Conservation (phyloP, 148 eudicot species). For the Vaccinium macrocarpon region DNA sequence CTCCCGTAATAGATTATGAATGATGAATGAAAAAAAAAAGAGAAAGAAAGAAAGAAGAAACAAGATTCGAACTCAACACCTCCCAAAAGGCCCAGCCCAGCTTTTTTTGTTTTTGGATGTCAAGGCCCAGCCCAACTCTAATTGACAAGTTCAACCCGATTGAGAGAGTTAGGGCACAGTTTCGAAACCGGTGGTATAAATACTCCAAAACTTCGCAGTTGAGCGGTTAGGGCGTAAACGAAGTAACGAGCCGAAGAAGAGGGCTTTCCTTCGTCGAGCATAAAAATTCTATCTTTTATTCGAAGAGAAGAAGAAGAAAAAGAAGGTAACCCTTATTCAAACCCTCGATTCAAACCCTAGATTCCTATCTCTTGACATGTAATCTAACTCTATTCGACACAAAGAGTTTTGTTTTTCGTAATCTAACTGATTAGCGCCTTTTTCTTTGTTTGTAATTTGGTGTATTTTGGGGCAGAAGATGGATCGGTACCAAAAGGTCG, state of each 20-base stretch:
- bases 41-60: no score
- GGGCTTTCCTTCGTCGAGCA: conserved; percentile 43
- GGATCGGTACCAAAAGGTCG: conserved; percentile 97
- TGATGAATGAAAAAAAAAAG: no score
- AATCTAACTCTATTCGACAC: not conserved
- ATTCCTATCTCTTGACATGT: not conserved
- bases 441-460: not conserved
- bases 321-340: not conserved
- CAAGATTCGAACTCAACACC: no score
- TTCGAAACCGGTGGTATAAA: conserved; percentile 17
- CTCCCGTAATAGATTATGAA: no score
- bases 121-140: not conserved
- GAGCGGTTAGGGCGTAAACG: conserved; percentile 63
- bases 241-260: conserved; percentile 62
- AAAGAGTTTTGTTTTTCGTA: not conserved
- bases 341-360: not conserved
- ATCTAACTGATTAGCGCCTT: no score
- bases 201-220: not conserved
- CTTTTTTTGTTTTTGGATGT: no score
- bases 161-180: conserved; percentile 38
- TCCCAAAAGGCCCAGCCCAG: no score
- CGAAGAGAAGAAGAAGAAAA: not conserved
- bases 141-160: not conserved
- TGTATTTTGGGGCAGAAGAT: conserved; percentile 29
- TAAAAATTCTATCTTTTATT: conserved; percentile 14